Conservation (phyloP, 495 filamentous ascomycete genomes). For the Staphylotrichum tortipilum region DNA sequence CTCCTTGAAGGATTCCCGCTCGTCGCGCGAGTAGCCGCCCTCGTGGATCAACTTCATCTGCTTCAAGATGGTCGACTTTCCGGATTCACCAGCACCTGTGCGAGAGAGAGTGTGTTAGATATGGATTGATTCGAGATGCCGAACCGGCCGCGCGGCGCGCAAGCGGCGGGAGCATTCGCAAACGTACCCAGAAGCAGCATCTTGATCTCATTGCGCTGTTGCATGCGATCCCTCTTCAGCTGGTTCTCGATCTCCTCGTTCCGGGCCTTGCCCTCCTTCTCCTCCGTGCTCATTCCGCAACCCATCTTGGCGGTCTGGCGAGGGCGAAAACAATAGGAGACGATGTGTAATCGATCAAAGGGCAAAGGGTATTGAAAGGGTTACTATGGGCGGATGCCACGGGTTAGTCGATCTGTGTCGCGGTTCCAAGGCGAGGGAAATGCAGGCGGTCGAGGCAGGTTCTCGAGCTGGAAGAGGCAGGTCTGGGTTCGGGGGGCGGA, state of each 20-base stretch:
- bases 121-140: too few relatives aligned
- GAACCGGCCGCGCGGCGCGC: not conserved
- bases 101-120: conserved; percentile 15
- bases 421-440: too few relatives aligned
- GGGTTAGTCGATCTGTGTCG: conserved; percentile 5
- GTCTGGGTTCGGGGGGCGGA: too few relatives aligned
- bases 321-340: conserved; percentile 11
- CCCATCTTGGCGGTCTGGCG: conserved; percentile 67
- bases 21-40: conserved; percentile 69
- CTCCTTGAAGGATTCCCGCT: conserved; percentile 82
- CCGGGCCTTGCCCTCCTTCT: conserved; percentile 98
- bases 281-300: conserved; percentile 99
- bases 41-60: conserved; percentile 95
- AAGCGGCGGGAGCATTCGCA: not conserved
- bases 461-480: too few relatives aligned
- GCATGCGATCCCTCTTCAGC: conserved; percentile 90
- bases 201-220: conserved; percentile 97
- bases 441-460: too few relatives aligned
- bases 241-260: conserved; percentile 99
- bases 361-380: conserved; percentile 12
- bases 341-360: conserved; percentile 8
- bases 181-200: conserved; percentile 91
- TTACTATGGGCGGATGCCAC: not conserved
- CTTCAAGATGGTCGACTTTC: conserved; percentile 98
- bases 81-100: conserved; percentile 95